Base-by-base conservation (phyloP, 2,329 filamentous ascomycete genomes). In the Kalaharituber pfeilii region DNA sequence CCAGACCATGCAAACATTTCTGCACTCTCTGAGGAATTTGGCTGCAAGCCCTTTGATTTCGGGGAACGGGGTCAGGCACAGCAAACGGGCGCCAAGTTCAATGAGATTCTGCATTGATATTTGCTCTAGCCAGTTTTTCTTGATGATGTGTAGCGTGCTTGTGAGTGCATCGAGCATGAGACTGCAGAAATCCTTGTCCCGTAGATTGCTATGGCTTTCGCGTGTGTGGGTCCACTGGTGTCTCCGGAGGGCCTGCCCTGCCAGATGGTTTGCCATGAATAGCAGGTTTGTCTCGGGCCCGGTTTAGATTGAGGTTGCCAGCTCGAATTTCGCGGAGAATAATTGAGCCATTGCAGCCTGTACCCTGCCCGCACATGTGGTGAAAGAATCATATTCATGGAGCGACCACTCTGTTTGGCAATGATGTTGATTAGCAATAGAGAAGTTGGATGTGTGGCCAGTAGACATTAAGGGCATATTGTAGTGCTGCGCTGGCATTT, bases 301-400 rank as follows among this genome's bases (percentile, higher is more conserved):
- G 72, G 8, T 71, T 73, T 29, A 78, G 72, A 45, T 77, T 71
- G 0, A 82, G 52, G 1, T 67, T 67, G 0, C 73, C 71, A 1
- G 68, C 66, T 0, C 66, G 64, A 2, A 82, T 63, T 59, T 80
- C 72, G 0, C 68, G 61, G 0, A 78, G 62, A 2, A 82, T 72
- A n/a, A 52, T 79, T 81, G 6, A 68, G 61, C 73, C 77, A 81
- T 51, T 77, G 74, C 7, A 79, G 64, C 1, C 64, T 60, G 20
- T 68, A 55, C 0, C 77, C 77, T 1, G 73, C 62, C 0, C 73
- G 69, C 2, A 81, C n/a, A 58, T 0, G 70, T 62, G 0, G 69
- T 67, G n/a, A 80, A 70, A 0, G 71, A 67, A 51, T 75, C 73
- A 62, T 72, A 81, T 52, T 82, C 77, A 0, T 73, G 70, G 0